These are phyloP conservation scores for Spinellus fusiger DNA, from an alignment of 192 early-diverging fungal species.

Conservation along the genomic window DNA sequence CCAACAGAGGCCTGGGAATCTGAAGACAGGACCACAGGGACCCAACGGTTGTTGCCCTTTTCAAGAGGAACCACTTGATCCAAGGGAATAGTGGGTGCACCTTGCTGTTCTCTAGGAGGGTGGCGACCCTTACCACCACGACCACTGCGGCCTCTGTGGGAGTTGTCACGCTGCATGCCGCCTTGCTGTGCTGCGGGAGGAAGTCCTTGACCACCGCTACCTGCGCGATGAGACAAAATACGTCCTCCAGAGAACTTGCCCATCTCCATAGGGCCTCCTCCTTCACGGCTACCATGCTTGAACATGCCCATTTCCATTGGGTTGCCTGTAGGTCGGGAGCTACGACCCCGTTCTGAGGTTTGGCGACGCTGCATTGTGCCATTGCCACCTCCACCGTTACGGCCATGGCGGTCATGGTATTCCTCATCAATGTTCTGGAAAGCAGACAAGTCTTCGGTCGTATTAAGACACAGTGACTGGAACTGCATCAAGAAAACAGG, in stretches of 20 bases:
- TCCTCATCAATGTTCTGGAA: constrained; percentile 45
- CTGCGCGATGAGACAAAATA: constrained; percentile 37
- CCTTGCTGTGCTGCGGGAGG: constrained; percentile 1
- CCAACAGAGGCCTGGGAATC: constrained; percentile 19
- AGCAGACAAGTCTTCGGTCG: constrained; percentile 49
- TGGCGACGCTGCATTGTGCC: constrained; percentile 20
- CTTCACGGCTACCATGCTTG: constrained; percentile 27
- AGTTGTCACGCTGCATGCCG: constrained; percentile 51
- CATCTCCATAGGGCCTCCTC: constrained; percentile 29
- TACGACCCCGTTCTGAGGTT: constrained; percentile 24
- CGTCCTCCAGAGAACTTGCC: constrained; percentile 35
- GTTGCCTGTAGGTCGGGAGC: constrained; percentile 25
- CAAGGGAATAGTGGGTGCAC: constrained; percentile 42
- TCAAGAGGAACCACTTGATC: constrained; percentile 74
- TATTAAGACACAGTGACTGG: constrained; percentile 52
- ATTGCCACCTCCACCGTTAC: constrained; percentile 1
- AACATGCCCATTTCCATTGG: constrained; percentile 36
- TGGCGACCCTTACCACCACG: constrained; percentile 47
- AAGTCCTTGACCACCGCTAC: constrained; percentile 43
- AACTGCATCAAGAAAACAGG: constrained; percentile 79
- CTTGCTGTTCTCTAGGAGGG: constrained; percentile 30
- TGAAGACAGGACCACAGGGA: constrained; percentile 32
- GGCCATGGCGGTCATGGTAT: constrained; percentile 18
- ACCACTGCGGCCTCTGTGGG: constrained; percentile 47
- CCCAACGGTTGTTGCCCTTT: constrained; percentile 81